Percentiles rank a stretch among this genome's conserved stretches.
phyloP scores from a whole-genome alignment of 2,329 filamentous ascomycete genomes.

The Fusarium tuaranense region DNA sequence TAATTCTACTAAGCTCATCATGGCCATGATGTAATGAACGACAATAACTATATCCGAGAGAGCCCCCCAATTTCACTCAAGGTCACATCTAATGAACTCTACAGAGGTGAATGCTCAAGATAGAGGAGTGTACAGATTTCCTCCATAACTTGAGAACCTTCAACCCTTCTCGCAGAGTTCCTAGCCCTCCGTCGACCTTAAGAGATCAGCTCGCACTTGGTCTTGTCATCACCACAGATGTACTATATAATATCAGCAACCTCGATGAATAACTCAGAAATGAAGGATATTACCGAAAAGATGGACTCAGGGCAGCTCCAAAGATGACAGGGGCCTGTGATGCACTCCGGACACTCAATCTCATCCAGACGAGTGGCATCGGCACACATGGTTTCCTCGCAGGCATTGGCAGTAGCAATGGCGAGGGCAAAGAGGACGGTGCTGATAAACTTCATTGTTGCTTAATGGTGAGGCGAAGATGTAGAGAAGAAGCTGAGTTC shows the following conservation, averaged over 20 bases:
- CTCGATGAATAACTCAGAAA: accelerated
- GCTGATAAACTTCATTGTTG: background rate
- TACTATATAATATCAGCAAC: background rate
- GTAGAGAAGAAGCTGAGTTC: background rate
- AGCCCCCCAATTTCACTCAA: background rate
- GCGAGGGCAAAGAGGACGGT: background rate
- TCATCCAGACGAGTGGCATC: background rate
- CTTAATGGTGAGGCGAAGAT: accelerated
- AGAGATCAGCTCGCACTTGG: slow-evolving; percentile 8
- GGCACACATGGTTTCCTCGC: background rate
- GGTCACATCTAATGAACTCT: background rate
- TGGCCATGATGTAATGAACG: slow-evolving; percentile 1
- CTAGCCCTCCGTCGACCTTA: background rate
- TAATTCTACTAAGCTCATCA: background rate
- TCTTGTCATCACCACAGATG: slow-evolving; percentile 18
- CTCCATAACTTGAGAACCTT: background rate
- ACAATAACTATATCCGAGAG: background rate
- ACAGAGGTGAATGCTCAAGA: background rate
- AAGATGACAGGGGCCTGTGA: slow-evolving; percentile 7
- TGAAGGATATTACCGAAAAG: background rate
- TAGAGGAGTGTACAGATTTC: background rate
- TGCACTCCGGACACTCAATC: slow-evolving; percentile 7
- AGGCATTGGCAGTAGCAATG: background rate
- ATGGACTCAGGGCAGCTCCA: background rate
- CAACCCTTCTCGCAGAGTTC: background rate